phyloP scores from a whole-genome alignment of 2,329 filamentous ascomycete genomes.

The Xylariales sp. region DNA sequence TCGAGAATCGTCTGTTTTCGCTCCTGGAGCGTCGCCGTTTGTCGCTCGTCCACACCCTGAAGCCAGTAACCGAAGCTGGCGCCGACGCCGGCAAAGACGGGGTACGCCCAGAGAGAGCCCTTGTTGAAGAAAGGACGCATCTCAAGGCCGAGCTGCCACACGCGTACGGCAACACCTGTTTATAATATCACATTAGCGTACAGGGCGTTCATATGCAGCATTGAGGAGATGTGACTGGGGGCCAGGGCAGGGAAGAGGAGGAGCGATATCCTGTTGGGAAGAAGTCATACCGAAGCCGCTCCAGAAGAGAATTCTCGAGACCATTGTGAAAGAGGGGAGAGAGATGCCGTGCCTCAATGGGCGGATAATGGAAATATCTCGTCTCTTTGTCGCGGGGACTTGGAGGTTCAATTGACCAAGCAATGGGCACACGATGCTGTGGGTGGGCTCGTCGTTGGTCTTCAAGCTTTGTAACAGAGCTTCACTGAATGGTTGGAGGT shows the following conservation, averaged over 20 bases:
- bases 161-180: conserved; percentile 83
- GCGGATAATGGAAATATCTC: conserved; percentile 5
- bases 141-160: conserved; percentile 97
- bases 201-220: not conserved
- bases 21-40: conserved; percentile 71
- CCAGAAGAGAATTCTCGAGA: conserved; percentile 73
- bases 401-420: too few relatives aligned
- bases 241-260: conserved; percentile 7
- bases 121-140: conserved; percentile 92
- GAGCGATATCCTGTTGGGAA: conserved; percentile 7
- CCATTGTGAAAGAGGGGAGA: conserved; percentile 40
- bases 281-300: conserved; percentile 76
- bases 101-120: conserved; percentile 85
- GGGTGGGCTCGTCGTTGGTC: too few relatives aligned
- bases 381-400: too few relatives aligned
- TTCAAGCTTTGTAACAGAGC: too few relatives aligned
- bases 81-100: conserved; percentile 78
- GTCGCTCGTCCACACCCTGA: conserved; percentile 80
- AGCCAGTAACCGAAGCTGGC: conserved; percentile 97
- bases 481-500: too few relatives aligned
- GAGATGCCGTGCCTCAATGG: conserved; percentile 14
- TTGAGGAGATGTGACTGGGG: conserved; percentile 2
- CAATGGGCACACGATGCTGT: too few relatives aligned
- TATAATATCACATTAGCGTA: too few relatives aligned
- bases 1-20: conserved; percentile 79